phyloP scores from a whole-genome alignment of 768 basidiomycete genomes.

The Pisolithus tinctorius region DNA sequence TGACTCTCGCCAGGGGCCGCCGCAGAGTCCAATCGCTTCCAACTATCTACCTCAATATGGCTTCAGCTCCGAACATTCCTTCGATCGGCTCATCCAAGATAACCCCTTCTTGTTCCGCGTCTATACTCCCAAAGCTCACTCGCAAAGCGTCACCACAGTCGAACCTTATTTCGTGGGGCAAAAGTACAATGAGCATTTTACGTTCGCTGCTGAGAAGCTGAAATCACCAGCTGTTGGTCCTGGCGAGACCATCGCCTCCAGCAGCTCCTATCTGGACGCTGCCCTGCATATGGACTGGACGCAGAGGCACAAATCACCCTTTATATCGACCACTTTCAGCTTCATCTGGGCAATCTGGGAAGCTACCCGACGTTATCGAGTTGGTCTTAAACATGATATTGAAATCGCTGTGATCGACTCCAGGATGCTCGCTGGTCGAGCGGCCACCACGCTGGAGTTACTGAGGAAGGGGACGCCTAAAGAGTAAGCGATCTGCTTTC shows the following conservation, averaged over 20 bases:
- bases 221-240: constrained; percentile 23
- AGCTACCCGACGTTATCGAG: constrained; percentile 66
- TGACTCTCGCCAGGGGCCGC: constrained; percentile 9
- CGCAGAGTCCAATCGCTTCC: constrained; percentile 16
- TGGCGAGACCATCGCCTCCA: constrained; percentile 23
- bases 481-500: constrained; percentile 40
- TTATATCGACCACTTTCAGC: constrained; percentile 72
- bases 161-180: constrained; percentile 68
- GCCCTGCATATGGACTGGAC: constrained; percentile 73
- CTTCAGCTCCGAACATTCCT: constrained; percentile 57
- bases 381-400: constrained; percentile 66
- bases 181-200: constrained; percentile 45
- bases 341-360: constrained; percentile 83
- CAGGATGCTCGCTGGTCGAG: constrained; percentile 45
- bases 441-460: constrained; percentile 61
- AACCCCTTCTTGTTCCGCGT: constrained; percentile 79
- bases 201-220: constrained; percentile 33
- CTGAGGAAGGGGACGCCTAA: constrained; percentile 43
- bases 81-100: constrained; percentile 50
- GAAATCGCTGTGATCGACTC: constrained; percentile 79
- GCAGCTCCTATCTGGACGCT: constrained; percentile 53
- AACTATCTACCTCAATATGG: constrained; percentile 62
- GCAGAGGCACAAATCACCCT: constrained; percentile 61
- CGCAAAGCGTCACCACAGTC: constrained; percentile 44
- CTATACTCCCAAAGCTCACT: constrained; percentile 62